These are phyloP conservation scores for Brassica hybrid DNA, from an alignment of 441 rosid species.

Conservation along the genomic window DNA sequence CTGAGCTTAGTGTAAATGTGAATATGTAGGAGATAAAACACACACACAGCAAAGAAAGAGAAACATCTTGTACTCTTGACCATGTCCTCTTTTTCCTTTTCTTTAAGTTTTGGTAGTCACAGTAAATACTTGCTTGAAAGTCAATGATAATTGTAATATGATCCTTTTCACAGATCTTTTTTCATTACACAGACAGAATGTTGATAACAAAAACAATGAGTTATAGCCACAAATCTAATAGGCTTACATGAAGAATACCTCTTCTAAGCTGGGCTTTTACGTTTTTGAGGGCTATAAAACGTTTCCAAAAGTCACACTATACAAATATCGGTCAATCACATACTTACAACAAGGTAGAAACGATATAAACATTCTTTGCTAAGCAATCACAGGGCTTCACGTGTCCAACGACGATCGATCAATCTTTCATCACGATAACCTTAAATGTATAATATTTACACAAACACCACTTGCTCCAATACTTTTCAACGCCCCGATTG, in stretches of 20 bases:
- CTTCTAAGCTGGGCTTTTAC: not conserved
- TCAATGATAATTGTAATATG: not conserved
- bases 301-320: not conserved
- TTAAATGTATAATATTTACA: conserved; percentile 6
- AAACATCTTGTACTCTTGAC: too few species aligned
- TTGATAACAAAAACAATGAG: not conserved
- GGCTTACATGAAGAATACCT: conserved; percentile 2
- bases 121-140: not conserved
- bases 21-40: too few species aligned
- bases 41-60: too few species aligned
- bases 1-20: too few species aligned
- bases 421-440: conserved; percentile 10
- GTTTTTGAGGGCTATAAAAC: not conserved
- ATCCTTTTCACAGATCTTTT: not conserved
- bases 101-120: too few species aligned
- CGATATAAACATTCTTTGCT: not conserved
- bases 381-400: conserved; percentile 18
- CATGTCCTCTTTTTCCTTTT: too few species aligned
- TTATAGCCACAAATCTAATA: conserved; percentile 4
- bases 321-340: not conserved
- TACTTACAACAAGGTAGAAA: not conserved
- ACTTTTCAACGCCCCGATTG: conserved; percentile 24
- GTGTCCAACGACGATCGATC: not conserved
- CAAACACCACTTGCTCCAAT: not conserved
- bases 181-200: not conserved